Evolutionary conservation across 169 alveolate genomes (phyloP), one percentile per base, ranked within the genome.

Genomic region (Cryptosporidium viatorum): DNA sequence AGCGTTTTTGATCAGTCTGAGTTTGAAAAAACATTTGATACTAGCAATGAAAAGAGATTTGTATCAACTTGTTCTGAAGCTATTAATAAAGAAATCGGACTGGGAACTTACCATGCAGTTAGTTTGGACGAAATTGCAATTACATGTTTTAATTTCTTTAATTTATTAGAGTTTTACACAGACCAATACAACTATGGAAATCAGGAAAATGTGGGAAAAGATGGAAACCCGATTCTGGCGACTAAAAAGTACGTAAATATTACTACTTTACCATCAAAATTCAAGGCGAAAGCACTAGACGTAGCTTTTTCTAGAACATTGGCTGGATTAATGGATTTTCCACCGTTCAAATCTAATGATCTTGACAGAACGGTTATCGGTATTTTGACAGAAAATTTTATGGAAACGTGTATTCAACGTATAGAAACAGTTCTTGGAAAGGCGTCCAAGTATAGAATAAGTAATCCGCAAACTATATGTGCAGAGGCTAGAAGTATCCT

Each of bases 31-130:
- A 12, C 51, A 45, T 59, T 80, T 62, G 89, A 80, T 65, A 80
- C 41, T 26, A 48, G 70, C 9, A 62, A 80, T 80, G 89, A 80
- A 80, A 33, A 39, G 51, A 21, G 37, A 31, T 80, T 80, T 59
- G 37, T 65, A n/a, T 80, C 89, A 6, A 80, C 89, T 9, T 80
- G 89, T 80, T 37, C 67, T 12, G 89, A 80, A 35, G n/a, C 39
- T 62, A 10, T 80, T 21, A 39, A 80, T 45, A 45, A 31, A 31
- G 75, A 41, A 18, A 80, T 80, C 26, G 89, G 89, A 0, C n/a
- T 65, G 8, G 70, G 43, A 4, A 62, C 80, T 16, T 7, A 18
- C 14, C 89, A 80, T 65, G 62, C 55, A 23, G 68, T 80, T 23
- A 62, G 80, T 26, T 65, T 80, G 62, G 89, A 80, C 51, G 74